phyloP scores from a whole-genome alignment of 164 flowering plant species.

The Platanus orientalis region DNA sequence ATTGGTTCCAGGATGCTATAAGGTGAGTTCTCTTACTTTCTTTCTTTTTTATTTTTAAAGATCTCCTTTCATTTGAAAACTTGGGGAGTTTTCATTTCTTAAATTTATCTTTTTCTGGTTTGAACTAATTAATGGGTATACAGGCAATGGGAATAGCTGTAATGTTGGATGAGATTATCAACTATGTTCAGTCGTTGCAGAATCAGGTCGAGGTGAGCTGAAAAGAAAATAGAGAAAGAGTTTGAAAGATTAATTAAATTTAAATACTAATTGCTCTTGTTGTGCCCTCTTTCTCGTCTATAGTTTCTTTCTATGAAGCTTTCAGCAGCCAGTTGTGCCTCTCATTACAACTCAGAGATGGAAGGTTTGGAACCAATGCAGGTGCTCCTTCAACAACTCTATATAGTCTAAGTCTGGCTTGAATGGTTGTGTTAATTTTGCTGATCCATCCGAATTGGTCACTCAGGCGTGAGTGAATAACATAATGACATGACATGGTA shows the following conservation, averaged over 20 bases:
- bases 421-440: too few relatives aligned
- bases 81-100: too few relatives aligned
- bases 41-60: background rate
- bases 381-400: slow-evolving; percentile 24
- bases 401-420: too few relatives aligned
- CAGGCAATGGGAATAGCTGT: slow-evolving; percentile 79
- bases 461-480: too few relatives aligned
- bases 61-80: background rate
- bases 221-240: too few relatives aligned
- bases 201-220: slow-evolving; percentile 54
- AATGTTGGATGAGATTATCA: too few relatives aligned
- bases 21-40: too few relatives aligned
- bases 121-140: slow-evolving; percentile 4
- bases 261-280: background rate
- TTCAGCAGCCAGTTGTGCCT: slow-evolving; percentile 52
- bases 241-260: background rate
- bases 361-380: slow-evolving; percentile 31
- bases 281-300: background rate
- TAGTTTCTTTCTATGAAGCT: slow-evolving; percentile 71
- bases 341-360: slow-evolving; percentile 46
- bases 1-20: slow-evolving; percentile 69
- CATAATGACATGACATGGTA: too few relatives aligned
- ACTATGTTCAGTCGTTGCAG: too few relatives aligned
- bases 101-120: background rate
- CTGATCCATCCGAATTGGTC: too few relatives aligned